Evolutionary conservation across 495 filamentous ascomycete species (phyloP).

Genomic region (Mytilinidion resinicola): DNA sequence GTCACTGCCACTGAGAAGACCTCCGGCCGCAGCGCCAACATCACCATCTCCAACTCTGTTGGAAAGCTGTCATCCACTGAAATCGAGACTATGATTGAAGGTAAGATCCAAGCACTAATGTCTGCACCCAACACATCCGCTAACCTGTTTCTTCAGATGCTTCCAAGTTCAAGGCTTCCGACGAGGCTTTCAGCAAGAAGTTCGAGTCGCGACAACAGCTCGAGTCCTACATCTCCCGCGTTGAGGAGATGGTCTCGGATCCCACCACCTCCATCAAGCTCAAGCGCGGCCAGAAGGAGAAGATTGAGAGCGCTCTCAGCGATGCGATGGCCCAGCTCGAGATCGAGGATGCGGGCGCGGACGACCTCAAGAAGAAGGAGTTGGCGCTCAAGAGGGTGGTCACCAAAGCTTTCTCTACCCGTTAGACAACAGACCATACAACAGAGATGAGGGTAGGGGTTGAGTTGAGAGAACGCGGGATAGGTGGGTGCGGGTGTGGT

Average conservation of each 20-base stretch:
- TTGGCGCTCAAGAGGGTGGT: slow-evolving; percentile 94
- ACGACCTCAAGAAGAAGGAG: slow-evolving; percentile 99
- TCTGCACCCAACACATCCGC: neutral
- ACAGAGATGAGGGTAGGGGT: neutral
- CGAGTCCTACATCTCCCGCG: slow-evolving; percentile 96
- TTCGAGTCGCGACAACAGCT: slow-evolving; percentile 98
- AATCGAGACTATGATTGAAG: slow-evolving; percentile 95
- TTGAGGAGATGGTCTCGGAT: slow-evolving; percentile 97
- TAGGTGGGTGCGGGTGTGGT: neutral
- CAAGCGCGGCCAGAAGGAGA: slow-evolving; percentile 98
- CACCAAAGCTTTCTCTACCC: slow-evolving; percentile 91
- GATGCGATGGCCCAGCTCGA: slow-evolving; percentile 84
- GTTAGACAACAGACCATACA: slow-evolving; percentile 45
- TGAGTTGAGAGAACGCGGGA: neutral
- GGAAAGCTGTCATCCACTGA: slow-evolving; percentile 92
- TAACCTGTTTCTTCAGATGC: slow-evolving; percentile 54
- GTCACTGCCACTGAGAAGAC: slow-evolving; percentile 99
- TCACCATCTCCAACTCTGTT: slow-evolving; percentile 99
- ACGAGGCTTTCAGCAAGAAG: slow-evolving; percentile 98
- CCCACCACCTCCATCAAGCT: slow-evolving; percentile 92
- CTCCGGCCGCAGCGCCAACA: slow-evolving; percentile 95
- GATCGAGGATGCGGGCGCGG: slow-evolving; percentile 78
- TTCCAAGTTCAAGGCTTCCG: slow-evolving; percentile 96
- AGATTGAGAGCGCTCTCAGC: slow-evolving; percentile 89
- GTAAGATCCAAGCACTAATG: slow-evolving; percentile 42